phyloP scores from a whole-genome alignment of 2,329 filamentous ascomycete genomes.

The Diaporthe eres region DNA sequence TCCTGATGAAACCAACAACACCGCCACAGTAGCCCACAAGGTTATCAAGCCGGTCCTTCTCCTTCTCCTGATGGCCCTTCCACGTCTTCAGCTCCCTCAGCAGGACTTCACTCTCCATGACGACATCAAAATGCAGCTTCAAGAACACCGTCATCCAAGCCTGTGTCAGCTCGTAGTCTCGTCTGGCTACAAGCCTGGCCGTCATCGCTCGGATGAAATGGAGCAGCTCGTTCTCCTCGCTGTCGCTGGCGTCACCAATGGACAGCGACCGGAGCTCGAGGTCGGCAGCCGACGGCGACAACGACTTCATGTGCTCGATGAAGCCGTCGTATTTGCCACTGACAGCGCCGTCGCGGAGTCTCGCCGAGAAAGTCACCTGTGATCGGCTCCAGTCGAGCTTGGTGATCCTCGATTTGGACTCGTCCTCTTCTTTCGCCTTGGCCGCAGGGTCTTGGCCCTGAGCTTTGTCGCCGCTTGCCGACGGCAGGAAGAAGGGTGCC shows the following conservation, averaged over 20 bases:
- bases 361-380: slow-evolving; percentile 71
- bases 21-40: slow-evolving; percentile 91
- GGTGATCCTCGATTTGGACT: slow-evolving; percentile 74
- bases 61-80: slow-evolving; percentile 79
- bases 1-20: slow-evolving; percentile 85
- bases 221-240: slow-evolving; percentile 77
- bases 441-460: slow-evolving; percentile 50
- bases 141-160: slow-evolving; percentile 98
- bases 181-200: slow-evolving; percentile 73
- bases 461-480: slow-evolving; percentile 58
- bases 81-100: slow-evolving; percentile 75
- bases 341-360: slow-evolving; percentile 66
- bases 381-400: slow-evolving; percentile 72
- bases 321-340: slow-evolving; percentile 76
- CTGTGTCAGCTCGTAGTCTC: slow-evolving; percentile 94
- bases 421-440: slow-evolving; percentile 56
- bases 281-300: slow-evolving; percentile 89
- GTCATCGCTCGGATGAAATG: slow-evolving; percentile 88
- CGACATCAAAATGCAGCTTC: slow-evolving; percentile 77
- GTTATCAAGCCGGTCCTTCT: slow-evolving; percentile 78
- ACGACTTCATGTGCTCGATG: slow-evolving; percentile 82
- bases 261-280: slow-evolving; percentile 89
- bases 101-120: slow-evolving; percentile 66
- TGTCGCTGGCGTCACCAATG: slow-evolving; percentile 56
- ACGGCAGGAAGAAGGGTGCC: slow-evolving; percentile 94